phyloP scores from a whole-genome alignment of 352 stramenopile species.

The Phytophthora tubulina region DNA sequence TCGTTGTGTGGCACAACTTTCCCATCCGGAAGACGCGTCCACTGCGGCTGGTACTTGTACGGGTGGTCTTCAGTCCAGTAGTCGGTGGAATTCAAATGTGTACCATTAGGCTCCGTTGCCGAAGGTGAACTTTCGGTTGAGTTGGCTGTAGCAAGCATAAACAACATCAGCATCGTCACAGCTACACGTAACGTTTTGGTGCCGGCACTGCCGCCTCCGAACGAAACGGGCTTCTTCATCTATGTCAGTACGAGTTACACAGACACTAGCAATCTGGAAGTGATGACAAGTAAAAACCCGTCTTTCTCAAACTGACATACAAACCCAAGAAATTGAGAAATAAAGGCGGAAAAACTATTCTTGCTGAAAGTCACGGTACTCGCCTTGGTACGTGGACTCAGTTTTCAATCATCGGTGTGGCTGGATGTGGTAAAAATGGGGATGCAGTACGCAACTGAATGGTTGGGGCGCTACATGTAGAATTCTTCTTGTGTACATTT shows the following conservation, averaged over 20 bases:
- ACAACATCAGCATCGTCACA: slow-evolving; percentile 6
- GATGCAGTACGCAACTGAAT: too few relatives aligned
- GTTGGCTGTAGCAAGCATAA: neutral
- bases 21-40: slow-evolving; percentile 54
- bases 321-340: neutral
- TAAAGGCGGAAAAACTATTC: neutral
- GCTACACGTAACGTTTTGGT: neutral
- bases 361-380: neutral
- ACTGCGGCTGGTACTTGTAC: slow-evolving; percentile 49
- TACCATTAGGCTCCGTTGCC: neutral
- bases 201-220: neutral
- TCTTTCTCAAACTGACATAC: slow-evolving; percentile 8
- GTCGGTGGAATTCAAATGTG: slow-evolving; percentile 30
- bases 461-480: neutral
- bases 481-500: neutral
- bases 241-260: too few relatives aligned
- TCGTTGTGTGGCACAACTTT: slow-evolving; percentile 45
- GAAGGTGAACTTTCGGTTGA: neutral
- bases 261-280: neutral
- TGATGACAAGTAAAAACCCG: neutral
- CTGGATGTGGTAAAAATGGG: too few relatives aligned
- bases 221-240: slow-evolving; percentile 19
- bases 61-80: slow-evolving; percentile 63
- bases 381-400: neutral
- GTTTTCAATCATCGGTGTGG: too few relatives aligned